Conservation (phyloP, 2,329 filamentous ascomycete species). For the Colletotrichum ledebouriae region DNA sequence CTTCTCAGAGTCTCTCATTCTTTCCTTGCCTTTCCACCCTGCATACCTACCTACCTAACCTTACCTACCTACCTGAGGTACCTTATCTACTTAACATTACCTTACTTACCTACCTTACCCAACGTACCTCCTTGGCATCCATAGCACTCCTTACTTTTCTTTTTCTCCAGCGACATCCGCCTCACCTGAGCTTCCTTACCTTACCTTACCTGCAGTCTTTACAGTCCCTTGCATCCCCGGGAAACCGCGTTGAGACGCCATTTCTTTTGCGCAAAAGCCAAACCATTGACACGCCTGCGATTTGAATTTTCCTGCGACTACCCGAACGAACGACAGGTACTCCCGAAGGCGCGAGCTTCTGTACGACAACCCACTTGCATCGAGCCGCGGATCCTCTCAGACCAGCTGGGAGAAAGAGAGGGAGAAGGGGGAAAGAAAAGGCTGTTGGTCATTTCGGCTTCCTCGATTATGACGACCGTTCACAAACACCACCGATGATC, state of each 20-base stretch:
- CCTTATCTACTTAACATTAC: not conserved
- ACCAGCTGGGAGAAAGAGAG: conserved; percentile 18
- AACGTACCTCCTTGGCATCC: not conserved
- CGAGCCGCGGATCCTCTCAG: not conserved
- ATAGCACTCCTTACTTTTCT: conserved; percentile 14
- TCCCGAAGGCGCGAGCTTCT: conserved; percentile 12
- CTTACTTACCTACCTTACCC: not conserved
- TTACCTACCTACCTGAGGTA: not conserved
- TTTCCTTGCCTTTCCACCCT: conserved; percentile 18
- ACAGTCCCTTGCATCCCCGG: conserved; percentile 29
- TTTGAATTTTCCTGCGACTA: conserved; percentile 26
- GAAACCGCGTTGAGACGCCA: conserved; percentile 23
- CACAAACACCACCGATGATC: conserved; percentile 38
- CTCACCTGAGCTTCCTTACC: not conserved
- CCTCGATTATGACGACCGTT: conserved; percentile 31
- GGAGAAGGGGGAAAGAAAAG: conserved; percentile 16
- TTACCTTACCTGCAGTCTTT: conserved; percentile 15
- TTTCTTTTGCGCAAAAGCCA: conserved; percentile 13
- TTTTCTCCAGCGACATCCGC: conserved; percentile 15
- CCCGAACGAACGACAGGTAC: conserved; percentile 15
- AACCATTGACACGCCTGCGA: conserved; percentile 21
- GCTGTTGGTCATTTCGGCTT: conserved; percentile 10
- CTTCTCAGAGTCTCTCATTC: conserved; percentile 20
- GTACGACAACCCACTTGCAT: conserved; percentile 11
- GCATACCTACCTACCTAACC: not conserved